Evolutionary conservation across 2,329 filamentous ascomycete genomes (phyloP), one percentile per base, ranked within the genome.

Genomic region (Microdochium bolleyi): DNA sequence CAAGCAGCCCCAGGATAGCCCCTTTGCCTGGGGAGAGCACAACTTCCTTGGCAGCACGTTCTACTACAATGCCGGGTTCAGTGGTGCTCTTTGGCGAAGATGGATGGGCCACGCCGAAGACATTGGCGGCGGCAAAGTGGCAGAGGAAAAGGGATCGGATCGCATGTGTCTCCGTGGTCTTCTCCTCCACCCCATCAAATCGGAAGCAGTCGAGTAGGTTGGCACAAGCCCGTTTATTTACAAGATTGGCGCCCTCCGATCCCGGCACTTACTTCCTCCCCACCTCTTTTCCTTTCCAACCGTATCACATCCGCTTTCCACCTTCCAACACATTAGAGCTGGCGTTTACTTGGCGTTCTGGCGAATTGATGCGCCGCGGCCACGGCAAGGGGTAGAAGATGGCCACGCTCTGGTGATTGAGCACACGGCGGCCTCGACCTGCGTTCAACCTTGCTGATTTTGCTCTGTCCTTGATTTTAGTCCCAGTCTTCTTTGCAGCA

Each of bases 21-120:
- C 82, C 7, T 82, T 80, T 59, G 78, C 76, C 41, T 80, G 83
- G 59, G 73, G 82, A 21, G 84, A 87, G 62, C 81, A 83, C 63
- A 87, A 88, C 61, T 86, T 87, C 67, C 72, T 73, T 52, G 83
- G 83, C 5, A 80, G 78, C 55, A 84, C 77, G 44, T 88, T 83
- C 80, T 87, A 85, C 64, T 87, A 85, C 64, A 80, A 82, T 41
- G 76, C 79, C 0, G 74, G 75, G 1, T 87, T 87, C 60, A 79
- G 83, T 7, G 70, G 77, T 19, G 78, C 78, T 30, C 62, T 88
- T 53, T 88, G 83, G 73, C 71, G 79, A 49, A 70, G 83, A 50
- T 88, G 84, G 84, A 64, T 87, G 22, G 65, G 65, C 19, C 58
- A 57, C 16, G 37, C 51, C 13, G 63, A 65, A 54, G 58, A 62